phyloP scores from a whole-genome alignment of 2,329 filamentous ascomycete species.

The Pyrenophora graminea region DNA sequence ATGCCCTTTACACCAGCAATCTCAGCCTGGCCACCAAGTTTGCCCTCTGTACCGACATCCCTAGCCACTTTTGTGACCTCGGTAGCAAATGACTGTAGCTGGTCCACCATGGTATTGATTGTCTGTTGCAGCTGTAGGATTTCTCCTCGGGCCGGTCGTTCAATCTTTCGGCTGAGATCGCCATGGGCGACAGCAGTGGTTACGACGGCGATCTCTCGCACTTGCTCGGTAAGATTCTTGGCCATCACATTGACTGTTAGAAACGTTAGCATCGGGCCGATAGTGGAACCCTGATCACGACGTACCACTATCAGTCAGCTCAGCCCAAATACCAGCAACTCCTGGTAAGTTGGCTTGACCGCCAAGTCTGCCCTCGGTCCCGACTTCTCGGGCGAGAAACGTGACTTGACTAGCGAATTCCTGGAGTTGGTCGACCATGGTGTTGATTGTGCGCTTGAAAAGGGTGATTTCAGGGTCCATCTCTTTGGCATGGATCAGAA shows the following conservation, averaged over 20 bases:
- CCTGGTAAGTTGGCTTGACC: slow-evolving; percentile 92
- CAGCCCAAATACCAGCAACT: slow-evolving; percentile 96
- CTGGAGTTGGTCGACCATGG: slow-evolving; percentile 98
- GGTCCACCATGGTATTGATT: slow-evolving; percentile 70
- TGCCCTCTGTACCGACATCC: slow-evolving; percentile 67
- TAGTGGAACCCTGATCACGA: slow-evolving; percentile 20
- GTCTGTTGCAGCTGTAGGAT: slow-evolving; percentile 95
- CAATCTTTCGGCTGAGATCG: slow-evolving; percentile 94
- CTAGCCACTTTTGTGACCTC: slow-evolving; percentile 67
- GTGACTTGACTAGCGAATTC: slow-evolving; percentile 97
- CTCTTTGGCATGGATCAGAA: slow-evolving; percentile 91
- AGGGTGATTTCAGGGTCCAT: slow-evolving; percentile 98
- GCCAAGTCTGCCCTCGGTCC: slow-evolving; percentile 90
- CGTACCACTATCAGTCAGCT: slow-evolving; percentile 70
- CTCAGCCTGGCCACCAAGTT: slow-evolving; percentile 66
- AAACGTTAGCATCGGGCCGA: slow-evolving; percentile 36
- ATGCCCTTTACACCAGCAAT: slow-evolving; percentile 68
- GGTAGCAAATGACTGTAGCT: slow-evolving; percentile 67
- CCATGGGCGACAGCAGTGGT: slow-evolving; percentile 94
- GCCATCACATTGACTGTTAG: slow-evolving; percentile 89
- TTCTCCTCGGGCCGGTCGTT: slow-evolving; percentile 89
- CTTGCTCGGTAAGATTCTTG: slow-evolving; percentile 96
- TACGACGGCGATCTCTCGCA: slow-evolving; percentile 95
- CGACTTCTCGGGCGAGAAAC: slow-evolving; percentile 90
- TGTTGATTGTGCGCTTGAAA: slow-evolving; percentile 98